Evolutionary conservation across 805 yeast genomes (phyloP).

Genomic region (Yarrowia divulgata): DNA sequence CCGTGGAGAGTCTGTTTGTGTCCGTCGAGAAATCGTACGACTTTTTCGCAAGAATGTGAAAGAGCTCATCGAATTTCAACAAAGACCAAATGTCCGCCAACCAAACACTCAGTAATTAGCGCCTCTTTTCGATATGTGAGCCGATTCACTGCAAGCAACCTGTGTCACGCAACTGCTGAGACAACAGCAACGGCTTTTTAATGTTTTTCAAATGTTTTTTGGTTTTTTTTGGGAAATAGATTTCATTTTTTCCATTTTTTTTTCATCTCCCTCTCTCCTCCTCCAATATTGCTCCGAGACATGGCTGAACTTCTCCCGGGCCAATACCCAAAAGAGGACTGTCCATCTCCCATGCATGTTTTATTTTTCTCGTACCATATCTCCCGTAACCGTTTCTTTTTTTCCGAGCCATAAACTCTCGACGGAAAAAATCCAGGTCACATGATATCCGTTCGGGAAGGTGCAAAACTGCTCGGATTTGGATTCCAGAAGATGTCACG

Average conservation of each 20-base stretch:
- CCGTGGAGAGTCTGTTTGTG: background rate
- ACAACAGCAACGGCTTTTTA: no score
- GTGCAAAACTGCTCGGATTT: background rate
- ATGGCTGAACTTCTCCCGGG: background rate
- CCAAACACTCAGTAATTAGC: no score
- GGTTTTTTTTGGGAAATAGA: no score
- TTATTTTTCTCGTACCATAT: slow-evolving; percentile 15
- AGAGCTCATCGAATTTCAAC: no score
- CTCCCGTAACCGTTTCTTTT: background rate
- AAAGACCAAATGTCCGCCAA: no score
- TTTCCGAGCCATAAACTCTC: background rate
- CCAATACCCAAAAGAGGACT: background rate
- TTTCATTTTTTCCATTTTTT: no score
- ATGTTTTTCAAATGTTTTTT: no score
- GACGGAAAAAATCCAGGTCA: background rate
- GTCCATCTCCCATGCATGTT: background rate
- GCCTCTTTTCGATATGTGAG: no score
- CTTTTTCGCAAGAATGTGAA: no score
- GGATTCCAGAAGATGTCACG: background rate
- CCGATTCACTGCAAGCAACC: no score
- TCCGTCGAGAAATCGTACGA: background rate
- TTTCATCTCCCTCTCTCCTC: no score
- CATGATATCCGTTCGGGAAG: background rate
- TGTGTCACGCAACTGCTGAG: no score
- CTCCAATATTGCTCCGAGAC: background rate